Percentiles rank a stretch among this genome's conserved stretches.
phyloP scores from a whole-genome alignment of 257 asterid species.

The Capsicum chinense region DNA sequence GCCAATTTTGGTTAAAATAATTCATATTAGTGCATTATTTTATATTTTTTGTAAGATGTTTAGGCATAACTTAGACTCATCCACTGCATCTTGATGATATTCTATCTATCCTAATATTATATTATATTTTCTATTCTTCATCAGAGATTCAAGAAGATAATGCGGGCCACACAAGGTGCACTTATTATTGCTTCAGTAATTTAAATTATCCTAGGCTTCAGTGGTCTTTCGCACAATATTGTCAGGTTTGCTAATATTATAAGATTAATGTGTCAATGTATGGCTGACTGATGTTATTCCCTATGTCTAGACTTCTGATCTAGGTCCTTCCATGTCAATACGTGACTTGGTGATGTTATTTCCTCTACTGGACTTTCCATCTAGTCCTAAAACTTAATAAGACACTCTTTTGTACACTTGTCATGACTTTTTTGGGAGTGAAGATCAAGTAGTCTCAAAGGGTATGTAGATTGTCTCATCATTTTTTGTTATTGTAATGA shows the following conservation, averaged over 20 bases:
- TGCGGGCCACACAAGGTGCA: conserved; percentile 94
- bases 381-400: not conserved
- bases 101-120: conserved; percentile 3
- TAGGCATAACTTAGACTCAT: not conserved
- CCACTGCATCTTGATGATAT: conserved; percentile 6
- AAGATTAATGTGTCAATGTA: not conserved
- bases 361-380: not conserved
- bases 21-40: not conserved
- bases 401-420: not conserved
- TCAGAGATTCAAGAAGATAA: conserved; percentile 76
- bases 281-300: not conserved
- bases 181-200: conserved; percentile 77
- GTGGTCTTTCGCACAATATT: conserved; percentile 87
- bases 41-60: not conserved
- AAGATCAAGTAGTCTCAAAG: not conserved
- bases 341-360: not conserved
- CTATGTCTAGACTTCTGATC: not conserved
- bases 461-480: not conserved
- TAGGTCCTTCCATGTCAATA: not conserved
- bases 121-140: not conserved
- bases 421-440: not conserved
- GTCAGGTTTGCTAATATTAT: conserved; percentile 53
- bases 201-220: conserved; percentile 84
- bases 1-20: not conserved
- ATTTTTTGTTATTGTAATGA: not conserved